Evolutionary conservation across 257 asterid species (phyloP).

Genomic region (Ballota nigra): DNA sequence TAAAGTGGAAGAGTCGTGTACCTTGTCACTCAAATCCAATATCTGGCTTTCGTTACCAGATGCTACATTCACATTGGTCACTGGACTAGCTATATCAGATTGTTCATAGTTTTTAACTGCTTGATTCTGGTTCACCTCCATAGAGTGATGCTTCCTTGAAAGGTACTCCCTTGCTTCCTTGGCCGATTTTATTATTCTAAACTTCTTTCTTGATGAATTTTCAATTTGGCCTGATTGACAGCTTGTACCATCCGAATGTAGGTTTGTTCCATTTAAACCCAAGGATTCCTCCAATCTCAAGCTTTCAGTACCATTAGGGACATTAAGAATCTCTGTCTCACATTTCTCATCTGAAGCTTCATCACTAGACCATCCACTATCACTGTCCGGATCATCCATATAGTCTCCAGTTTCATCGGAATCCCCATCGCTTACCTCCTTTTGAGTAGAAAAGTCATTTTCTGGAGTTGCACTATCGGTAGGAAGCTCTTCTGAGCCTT

Average conservation of each 20-base stretch:
- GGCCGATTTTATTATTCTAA: constrained; percentile 69
- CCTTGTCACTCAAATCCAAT: constrained; percentile 28
- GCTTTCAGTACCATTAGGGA: constrained; percentile 30
- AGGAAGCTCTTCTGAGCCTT: constrained; percentile 24
- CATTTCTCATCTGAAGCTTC: constrained; percentile 27
- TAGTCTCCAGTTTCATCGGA: constrained; percentile 28
- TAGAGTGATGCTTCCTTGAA: constrained; percentile 42
- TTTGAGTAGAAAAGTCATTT: constrained; percentile 26
- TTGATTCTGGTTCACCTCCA: constrained; percentile 34
- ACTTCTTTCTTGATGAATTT: constrained; percentile 34
- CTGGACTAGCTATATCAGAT: constrained; percentile 19
- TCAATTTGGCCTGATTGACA: constrained; percentile 19
- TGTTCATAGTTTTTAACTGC: constrained; percentile 26
- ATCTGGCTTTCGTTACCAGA: constrained; percentile 23
- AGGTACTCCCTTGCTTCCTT: constrained; percentile 84
- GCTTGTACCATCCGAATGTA: constrained; percentile 29
- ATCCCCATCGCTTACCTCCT: constrained; percentile 22
- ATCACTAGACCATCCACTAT: constrained; percentile 22
- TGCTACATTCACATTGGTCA: constrained; percentile 23
- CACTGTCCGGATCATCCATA: constrained; percentile 20
- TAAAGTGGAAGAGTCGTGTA: constrained; percentile 17
- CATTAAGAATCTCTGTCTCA: constrained; percentile 17
- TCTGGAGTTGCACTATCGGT: constrained; percentile 23
- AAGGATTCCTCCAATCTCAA: constrained; percentile 25
- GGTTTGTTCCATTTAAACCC: constrained; percentile 23